phyloP scores from a whole-genome alignment of 495 filamentous ascomycete genomes.

The Penicillium egyptiacum region DNA sequence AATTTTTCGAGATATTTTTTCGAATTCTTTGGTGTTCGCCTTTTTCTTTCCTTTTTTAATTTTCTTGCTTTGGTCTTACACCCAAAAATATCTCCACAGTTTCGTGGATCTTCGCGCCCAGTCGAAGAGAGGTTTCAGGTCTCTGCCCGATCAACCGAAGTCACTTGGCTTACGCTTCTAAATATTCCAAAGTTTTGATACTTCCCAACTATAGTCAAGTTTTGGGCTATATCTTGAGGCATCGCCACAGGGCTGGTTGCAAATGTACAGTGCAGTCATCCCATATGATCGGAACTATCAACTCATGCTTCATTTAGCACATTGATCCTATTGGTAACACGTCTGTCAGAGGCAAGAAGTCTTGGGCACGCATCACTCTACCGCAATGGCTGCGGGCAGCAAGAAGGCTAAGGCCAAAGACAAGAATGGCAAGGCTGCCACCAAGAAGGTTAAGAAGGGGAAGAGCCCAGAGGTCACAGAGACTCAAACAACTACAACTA shows the following conservation, averaged over 20 bases:
- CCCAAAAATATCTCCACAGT: slow-evolving; percentile 28
- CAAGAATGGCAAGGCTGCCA: slow-evolving; percentile 34
- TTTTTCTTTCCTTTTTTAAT: slow-evolving; percentile 13
- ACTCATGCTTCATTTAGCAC: slow-evolving; percentile 29
- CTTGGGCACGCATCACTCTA: slow-evolving; percentile 40
- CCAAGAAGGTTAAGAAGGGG: slow-evolving; percentile 45
- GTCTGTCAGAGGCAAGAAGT: slow-evolving; percentile 27
- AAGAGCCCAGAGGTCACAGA: slow-evolving; percentile 39
- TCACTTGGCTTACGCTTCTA: slow-evolving; percentile 20
- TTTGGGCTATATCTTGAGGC: slow-evolving; percentile 44
- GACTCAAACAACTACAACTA: slow-evolving; percentile 31
- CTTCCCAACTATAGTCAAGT: slow-evolving; percentile 14
- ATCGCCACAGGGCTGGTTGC: slow-evolving; percentile 31
- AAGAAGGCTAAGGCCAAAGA: slow-evolving; percentile 42
- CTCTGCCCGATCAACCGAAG: slow-evolving; percentile 24
- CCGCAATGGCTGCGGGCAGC: slow-evolving; percentile 37
- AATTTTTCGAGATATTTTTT: slow-evolving; percentile 16
- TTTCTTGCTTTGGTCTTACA: slow-evolving; percentile 24
- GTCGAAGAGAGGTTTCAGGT: slow-evolving; percentile 21
- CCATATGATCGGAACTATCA: slow-evolving; percentile 35
- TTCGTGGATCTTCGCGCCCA: slow-evolving; percentile 41
- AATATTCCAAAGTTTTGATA: slow-evolving; percentile 10
- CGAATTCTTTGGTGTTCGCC: not conserved
- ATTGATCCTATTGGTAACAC: slow-evolving; percentile 46
- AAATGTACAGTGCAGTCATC: slow-evolving; percentile 39